A percentile compares a stretch with the other conserved stretches of the same genome.
Evolutionary conservation across 176 grass and related monocot species (phyloP).

Genomic region (Eragrostis curvula): DNA sequence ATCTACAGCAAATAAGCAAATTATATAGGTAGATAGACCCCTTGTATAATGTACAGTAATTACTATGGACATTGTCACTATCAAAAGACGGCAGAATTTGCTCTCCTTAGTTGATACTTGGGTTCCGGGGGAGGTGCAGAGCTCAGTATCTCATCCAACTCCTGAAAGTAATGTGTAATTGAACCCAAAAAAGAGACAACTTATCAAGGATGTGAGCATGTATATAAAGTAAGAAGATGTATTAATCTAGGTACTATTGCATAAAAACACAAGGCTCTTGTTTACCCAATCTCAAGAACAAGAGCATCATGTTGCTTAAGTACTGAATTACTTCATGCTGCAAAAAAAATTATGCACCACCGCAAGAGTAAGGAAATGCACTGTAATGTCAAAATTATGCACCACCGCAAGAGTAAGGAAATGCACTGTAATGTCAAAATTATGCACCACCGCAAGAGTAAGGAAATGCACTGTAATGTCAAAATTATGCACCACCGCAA

Average conservation of each 20-base stretch:
- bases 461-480: neutral
- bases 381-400: neutral
- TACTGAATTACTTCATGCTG: constrained; percentile 32
- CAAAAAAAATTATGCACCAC: constrained; percentile 14
- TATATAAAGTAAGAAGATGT: neutral
- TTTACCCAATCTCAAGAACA: constrained; percentile 23
- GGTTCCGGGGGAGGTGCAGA: constrained; percentile 56
- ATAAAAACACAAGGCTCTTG: neutral
- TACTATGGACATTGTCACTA: constrained; percentile 40
- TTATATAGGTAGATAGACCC: constrained; percentile 35
- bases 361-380: neutral
- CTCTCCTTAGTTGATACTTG: constrained; percentile 73
- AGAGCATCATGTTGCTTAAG: constrained; percentile 19
- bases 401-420: too few species aligned
- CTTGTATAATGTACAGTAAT: constrained; percentile 72
- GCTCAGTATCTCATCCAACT: constrained; percentile 72
- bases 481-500: too few species aligned
- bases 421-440: neutral
- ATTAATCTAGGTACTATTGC: neutral
- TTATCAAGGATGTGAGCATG: constrained; percentile 2
- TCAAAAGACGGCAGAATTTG: constrained; percentile 64
- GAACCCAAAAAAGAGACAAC: neutral
- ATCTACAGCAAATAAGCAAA: constrained; percentile 24
- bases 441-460: too few species aligned
- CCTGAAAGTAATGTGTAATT: constrained; percentile 50